These are phyloP conservation scores for Boletus smithii DNA, from an alignment of 1,284 basidiomycete species.

Conservation along the genomic window DNA sequence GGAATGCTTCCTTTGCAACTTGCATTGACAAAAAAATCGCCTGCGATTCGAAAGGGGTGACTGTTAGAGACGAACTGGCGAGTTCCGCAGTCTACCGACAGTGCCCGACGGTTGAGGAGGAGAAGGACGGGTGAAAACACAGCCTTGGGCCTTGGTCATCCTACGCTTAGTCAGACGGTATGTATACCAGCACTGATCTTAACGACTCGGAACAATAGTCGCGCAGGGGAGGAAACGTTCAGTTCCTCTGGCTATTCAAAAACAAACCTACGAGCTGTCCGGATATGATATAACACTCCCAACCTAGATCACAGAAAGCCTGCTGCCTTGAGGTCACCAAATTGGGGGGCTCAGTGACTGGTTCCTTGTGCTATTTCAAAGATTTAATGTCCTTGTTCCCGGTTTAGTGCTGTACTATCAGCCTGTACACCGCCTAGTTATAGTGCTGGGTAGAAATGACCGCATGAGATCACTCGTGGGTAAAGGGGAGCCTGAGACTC, in stretches of 20 bases:
- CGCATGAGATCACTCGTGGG: not conserved
- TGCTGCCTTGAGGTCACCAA: not conserved
- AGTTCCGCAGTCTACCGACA: slow-evolving; percentile 10
- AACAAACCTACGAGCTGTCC: slow-evolving; percentile 1
- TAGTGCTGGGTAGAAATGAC: not conserved
- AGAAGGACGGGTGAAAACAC: not conserved
- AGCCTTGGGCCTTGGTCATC: slow-evolving; percentile 16
- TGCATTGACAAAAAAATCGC: slow-evolving; percentile 17
- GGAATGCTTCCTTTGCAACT: slow-evolving; percentile 8
- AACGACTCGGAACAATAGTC: no score
- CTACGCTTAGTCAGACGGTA: slow-evolving; percentile 21
- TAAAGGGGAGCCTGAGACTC: not conserved
- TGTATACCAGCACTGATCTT: no score
- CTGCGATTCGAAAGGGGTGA: slow-evolving; percentile 4
- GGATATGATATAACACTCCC: slow-evolving; percentile 8
- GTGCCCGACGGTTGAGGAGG: not conserved
- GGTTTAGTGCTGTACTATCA: not conserved
- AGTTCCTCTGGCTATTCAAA: not conserved
- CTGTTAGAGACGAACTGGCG: not conserved
- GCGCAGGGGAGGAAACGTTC: not conserved
- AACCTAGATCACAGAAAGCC: no score
- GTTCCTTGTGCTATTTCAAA: not conserved
- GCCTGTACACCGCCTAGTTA: slow-evolving; percentile 6
- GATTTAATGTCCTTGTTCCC: not conserved
- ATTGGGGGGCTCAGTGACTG: not conserved